Evolutionary conservation across 495 filamentous ascomycete genomes (phyloP), one percentile per base, ranked within the genome.

Genomic region (Aspergillus carlsbadensis): DNA sequence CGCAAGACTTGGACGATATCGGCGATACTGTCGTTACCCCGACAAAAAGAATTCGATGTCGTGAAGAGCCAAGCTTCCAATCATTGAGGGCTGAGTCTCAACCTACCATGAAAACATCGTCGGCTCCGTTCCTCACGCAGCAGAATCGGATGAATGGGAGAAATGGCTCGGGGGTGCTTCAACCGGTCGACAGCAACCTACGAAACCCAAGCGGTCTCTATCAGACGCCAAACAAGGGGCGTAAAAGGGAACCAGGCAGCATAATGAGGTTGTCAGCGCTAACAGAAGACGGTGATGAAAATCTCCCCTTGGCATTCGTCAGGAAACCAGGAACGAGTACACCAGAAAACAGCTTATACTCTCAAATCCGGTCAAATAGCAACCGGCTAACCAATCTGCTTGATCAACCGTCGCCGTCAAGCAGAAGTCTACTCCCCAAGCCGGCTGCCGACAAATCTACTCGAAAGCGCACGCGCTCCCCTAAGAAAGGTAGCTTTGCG

Each of bases 1-100:
- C 87, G 51, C 79, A 91, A 31, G 90, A 94, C 67, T 76, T 93
- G 10, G 89, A 94, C 69, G 84, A 87, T 48, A 80, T 88, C 45
- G 84, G 82, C 20, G 67, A 72, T 44, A 76, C 69, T 52, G 75
- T 89, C 26, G 74, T 75, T 11, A 93, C 90, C 1, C 90, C 90
- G 2, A 75, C 58, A 2, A 84, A 80, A 10, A 80, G 75, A 58
- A 87, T 84, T 57, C 36, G 50, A 2, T 26, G 22, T 18, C n/a
- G 48, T 8, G 15, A 26, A 22, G 43, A 41, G 41, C 45, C 35
- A 54, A 13, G 7, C 22, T 20, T 3, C 31, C 40, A 44, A 44
- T 31, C 10, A 29, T 31, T 8, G 10, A 17, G 10, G 8, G 36
- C 17, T n/a, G n/a, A n/a, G n/a, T 5, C 21, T 18, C 24, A 11